A percentile compares a stretch with the other conserved stretches of the same genome.
Conservation (phyloP, 2,329 filamentous ascomycete genomes). For the Aspergillus chevalieri region DNA sequence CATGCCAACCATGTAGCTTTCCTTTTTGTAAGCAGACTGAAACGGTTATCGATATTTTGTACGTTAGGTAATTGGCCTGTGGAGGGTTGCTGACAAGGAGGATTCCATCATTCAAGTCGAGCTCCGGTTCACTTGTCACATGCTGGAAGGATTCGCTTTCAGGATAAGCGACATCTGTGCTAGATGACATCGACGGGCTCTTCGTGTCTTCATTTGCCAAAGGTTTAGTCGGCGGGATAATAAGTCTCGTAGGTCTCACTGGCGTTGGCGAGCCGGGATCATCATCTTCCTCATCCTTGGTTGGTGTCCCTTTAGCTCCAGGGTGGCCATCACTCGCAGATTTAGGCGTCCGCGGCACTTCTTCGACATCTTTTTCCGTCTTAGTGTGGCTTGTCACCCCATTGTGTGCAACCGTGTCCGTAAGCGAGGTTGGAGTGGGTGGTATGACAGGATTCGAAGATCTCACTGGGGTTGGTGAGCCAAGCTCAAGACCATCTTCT, state of each 20-base stretch:
- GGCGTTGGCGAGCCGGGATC: not conserved
- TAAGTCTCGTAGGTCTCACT: not conserved
- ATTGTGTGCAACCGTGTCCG: not conserved
- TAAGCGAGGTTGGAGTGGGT: not conserved
- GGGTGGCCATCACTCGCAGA: not conserved
- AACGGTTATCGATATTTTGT: slow-evolving; percentile 16
- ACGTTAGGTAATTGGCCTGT: slow-evolving; percentile 9
- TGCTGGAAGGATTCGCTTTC: not conserved
- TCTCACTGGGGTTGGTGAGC: not conserved
- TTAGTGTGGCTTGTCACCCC: not conserved
- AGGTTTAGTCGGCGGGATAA: not conserved
- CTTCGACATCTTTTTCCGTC: not conserved
- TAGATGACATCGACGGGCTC: not conserved
- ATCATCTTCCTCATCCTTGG: not conserved
- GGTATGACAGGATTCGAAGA: not conserved
- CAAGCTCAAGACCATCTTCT: not conserved
- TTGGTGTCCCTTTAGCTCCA: slow-evolving; percentile 4
- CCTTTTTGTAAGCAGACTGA: slow-evolving; percentile 11
- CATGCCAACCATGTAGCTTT: slow-evolving; percentile 19
- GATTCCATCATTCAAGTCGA: slow-evolving; percentile 12
- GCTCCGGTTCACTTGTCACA: slow-evolving; percentile 6
- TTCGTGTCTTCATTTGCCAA: not conserved
- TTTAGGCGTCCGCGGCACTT: not conserved
- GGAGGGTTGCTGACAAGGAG: slow-evolving; percentile 14
- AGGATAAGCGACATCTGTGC: not conserved